These are phyloP conservation scores for Linnemannia schmuckeri DNA, from an alignment of 192 early-diverging fungal species.

Conservation along the genomic window DNA sequence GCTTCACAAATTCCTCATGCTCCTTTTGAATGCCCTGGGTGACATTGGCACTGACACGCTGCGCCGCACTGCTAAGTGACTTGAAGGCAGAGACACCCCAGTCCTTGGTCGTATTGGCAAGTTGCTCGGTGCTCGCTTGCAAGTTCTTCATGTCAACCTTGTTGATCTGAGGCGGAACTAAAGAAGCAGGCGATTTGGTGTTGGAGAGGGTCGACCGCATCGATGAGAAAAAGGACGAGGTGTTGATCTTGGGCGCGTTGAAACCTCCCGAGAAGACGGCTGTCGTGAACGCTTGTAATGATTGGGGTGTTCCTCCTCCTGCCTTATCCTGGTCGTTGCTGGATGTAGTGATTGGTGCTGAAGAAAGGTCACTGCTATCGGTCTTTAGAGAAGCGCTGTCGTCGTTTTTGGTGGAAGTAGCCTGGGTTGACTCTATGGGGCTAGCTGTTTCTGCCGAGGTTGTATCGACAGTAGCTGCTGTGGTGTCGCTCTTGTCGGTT, in stretches of 20 bases:
- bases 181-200: constrained; percentile 25
- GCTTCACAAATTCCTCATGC: constrained; percentile 62
- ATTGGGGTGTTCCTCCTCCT: not conserved
- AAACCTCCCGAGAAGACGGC: constrained; percentile 39
- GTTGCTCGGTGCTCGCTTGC: constrained; percentile 43
- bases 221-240: constrained; percentile 47
- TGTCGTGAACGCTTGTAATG: constrained; percentile 33
- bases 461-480: not conserved
- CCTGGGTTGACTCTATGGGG: not conserved
- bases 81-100: constrained; percentile 53
- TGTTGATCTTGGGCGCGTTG: constrained; percentile 42
- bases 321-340: not conserved
- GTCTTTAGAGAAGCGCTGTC: not conserved
- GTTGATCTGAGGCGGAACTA: constrained; percentile 31
- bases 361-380: not conserved
- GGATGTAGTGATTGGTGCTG: not conserved
- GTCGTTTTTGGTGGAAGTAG: too few species aligned
- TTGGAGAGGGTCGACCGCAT: constrained; percentile 39
- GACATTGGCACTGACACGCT: constrained; percentile 47
- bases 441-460: not conserved
- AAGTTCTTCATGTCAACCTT: constrained; percentile 43
- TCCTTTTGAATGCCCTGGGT: constrained; percentile 61
- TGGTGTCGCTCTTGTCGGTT: not conserved
- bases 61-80: constrained; percentile 41
- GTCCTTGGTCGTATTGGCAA: constrained; percentile 49